These are phyloP conservation scores for Trichoderma guizhouense DNA, from an alignment of 2,329 filamentous ascomycete genomes.

Conservation along the genomic window DNA sequence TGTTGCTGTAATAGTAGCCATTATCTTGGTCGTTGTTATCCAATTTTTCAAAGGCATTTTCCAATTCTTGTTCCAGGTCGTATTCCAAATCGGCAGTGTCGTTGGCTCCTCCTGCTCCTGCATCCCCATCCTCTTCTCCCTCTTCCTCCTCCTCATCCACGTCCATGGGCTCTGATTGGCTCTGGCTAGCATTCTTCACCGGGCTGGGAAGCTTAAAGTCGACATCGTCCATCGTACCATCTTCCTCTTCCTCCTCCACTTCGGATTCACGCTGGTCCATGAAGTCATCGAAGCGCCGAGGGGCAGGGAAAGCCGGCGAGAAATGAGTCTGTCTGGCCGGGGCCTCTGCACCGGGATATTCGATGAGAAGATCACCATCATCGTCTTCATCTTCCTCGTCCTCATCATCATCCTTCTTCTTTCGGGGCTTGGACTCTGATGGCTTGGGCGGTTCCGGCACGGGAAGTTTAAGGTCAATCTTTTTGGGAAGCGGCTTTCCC, in stretches of 20 bases:
- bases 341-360: constrained; percentile 54
- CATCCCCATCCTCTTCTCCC: constrained; percentile 21
- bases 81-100: constrained; percentile 31
- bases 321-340: constrained; percentile 39
- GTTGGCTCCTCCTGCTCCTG: constrained; percentile 24
- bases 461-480: constrained; percentile 39
- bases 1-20: not conserved
- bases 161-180: constrained; percentile 30
- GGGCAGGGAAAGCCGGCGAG: constrained; percentile 47
- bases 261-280: constrained; percentile 45
- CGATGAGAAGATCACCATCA: constrained; percentile 55
- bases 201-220: constrained; percentile 55
- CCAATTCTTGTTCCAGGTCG: constrained; percentile 51
- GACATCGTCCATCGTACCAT: constrained; percentile 47
- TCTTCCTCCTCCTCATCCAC: constrained; percentile 28
- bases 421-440: constrained; percentile 31
- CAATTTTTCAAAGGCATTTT: constrained; percentile 50
- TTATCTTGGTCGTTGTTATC: constrained; percentile 49
- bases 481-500: constrained; percentile 25
- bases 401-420: constrained; percentile 45
- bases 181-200: constrained; percentile 37
- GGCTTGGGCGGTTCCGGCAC: constrained; percentile 31
- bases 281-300: constrained; percentile 53
- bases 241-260: constrained; percentile 43
- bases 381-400: constrained; percentile 56